These are phyloP conservation scores for Tagetes patula DNA, from an alignment of 129 eudicot genomes.

Conservation along the genomic window DNA sequence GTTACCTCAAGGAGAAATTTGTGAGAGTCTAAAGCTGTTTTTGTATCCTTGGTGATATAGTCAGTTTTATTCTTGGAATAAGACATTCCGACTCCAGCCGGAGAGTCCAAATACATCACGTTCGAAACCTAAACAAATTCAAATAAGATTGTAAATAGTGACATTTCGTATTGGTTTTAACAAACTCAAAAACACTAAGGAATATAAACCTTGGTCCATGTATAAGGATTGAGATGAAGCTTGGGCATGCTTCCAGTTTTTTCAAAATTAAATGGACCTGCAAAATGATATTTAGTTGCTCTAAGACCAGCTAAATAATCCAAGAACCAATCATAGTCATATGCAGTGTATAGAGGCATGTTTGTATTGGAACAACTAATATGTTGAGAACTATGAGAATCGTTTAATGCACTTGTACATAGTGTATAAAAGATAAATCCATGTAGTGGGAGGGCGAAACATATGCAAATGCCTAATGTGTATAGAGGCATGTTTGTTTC, in stretches of 20 bases:
- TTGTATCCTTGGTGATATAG: constrained; percentile 66
- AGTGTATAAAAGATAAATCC: no score
- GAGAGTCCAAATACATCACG: constrained; percentile 85
- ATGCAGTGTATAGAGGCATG: neutral
- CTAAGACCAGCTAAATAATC: constrained; percentile 5
- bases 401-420: no score
- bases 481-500: no score
- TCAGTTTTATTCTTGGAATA: constrained; percentile 69
- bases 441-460: no score
- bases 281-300: constrained; percentile 11
- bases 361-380: neutral
- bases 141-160: constrained; percentile 3
- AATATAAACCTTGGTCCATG: constrained; percentile 82
- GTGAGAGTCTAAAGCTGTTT: constrained; percentile 83
- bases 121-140: constrained; percentile 62
- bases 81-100: constrained; percentile 93
- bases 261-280: constrained; percentile 94
- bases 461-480: no score
- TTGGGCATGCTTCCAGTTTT: constrained; percentile 62
- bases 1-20: constrained; percentile 87
- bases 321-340: neutral
- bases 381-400: neutral
- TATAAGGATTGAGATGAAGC: constrained; percentile 78
- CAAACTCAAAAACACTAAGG: constrained; percentile 3
- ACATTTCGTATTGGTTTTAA: neutral